Evolutionary conservation across 345 rosid species (phyloP).

Genomic region (Rubroshorea leprosula): DNA sequence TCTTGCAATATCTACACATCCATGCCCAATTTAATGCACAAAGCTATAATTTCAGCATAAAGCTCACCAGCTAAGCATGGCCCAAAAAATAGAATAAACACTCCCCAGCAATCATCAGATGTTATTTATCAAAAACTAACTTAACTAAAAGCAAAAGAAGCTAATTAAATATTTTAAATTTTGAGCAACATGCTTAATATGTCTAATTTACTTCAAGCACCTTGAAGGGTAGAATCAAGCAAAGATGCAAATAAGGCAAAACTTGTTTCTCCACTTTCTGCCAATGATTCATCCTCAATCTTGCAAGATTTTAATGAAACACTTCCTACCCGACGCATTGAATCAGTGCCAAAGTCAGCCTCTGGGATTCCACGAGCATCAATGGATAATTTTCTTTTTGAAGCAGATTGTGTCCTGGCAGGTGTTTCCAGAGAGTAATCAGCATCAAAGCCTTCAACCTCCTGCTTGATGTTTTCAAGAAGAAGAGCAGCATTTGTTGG

Average conservation of each 20-base stretch:
- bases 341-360: slow-evolving; percentile 34
- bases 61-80: too few species aligned
- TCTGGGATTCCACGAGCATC: slow-evolving; percentile 38
- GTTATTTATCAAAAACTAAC: background rate
- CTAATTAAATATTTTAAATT: background rate
- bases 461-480: slow-evolving; percentile 90
- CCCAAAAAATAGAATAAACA: background rate
- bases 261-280: slow-evolving; percentile 65
- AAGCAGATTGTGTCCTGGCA: slow-evolving; percentile 35
- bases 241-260: slow-evolving; percentile 80
- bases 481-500: slow-evolving; percentile 87
- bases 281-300: slow-evolving; percentile 67
- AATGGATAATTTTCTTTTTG: slow-evolving; percentile 40
- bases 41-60: too few species aligned
- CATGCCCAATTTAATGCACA: background rate
- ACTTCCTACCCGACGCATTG: slow-evolving; percentile 43
- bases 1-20: background rate
- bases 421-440: slow-evolving; percentile 45
- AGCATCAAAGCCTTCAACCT: slow-evolving; percentile 51
- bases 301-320: slow-evolving; percentile 71
- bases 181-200: background rate
- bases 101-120: background rate
- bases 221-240: slow-evolving; percentile 85
- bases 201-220: slow-evolving; percentile 26
- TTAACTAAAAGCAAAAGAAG: slow-evolving; percentile 1